These are phyloP conservation scores for Gaertneriomyces semiglobifer DNA, from an alignment of 192 early-diverging fungal species.

Conservation along the genomic window DNA sequence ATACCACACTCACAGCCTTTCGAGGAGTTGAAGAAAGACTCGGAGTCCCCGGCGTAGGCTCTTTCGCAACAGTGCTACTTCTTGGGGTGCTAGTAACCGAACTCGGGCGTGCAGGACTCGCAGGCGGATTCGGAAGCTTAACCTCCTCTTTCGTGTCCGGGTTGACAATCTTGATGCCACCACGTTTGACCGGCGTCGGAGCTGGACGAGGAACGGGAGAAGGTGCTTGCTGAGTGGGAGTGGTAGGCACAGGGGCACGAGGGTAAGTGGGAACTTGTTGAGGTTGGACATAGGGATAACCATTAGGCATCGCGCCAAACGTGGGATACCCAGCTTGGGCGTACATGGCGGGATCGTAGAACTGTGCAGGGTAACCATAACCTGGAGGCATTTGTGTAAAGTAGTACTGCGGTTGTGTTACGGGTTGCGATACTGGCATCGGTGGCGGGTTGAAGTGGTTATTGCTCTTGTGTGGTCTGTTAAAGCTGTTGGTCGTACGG, in stretches of 20 bases:
- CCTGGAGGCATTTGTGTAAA: too few relatives aligned
- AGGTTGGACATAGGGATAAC: not conserved
- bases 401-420: not conserved
- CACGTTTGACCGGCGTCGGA: not conserved
- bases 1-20: not conserved
- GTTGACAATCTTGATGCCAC: slow-evolving; percentile 6
- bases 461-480: not conserved
- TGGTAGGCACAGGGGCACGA: not conserved
- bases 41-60: not conserved
- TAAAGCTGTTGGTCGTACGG: not conserved
- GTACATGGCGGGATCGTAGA: not conserved
- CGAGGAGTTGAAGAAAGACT: not conserved
- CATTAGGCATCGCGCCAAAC: not conserved
- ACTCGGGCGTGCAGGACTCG: slow-evolving; percentile 3
- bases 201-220: not conserved
- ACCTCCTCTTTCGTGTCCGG: slow-evolving; percentile 27
- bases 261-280: not conserved
- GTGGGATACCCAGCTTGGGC: not conserved
- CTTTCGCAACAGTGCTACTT: not conserved
- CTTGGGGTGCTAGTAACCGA: slow-evolving; percentile 1
- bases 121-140: slow-evolving; percentile 4
- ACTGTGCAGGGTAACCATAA: too few relatives aligned
- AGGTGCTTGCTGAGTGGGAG: not conserved
- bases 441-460: not conserved
- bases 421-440: not conserved